phyloP scores from a whole-genome alignment of 352 stramenopile genomes.

The Phytophthora pluvialis region DNA sequence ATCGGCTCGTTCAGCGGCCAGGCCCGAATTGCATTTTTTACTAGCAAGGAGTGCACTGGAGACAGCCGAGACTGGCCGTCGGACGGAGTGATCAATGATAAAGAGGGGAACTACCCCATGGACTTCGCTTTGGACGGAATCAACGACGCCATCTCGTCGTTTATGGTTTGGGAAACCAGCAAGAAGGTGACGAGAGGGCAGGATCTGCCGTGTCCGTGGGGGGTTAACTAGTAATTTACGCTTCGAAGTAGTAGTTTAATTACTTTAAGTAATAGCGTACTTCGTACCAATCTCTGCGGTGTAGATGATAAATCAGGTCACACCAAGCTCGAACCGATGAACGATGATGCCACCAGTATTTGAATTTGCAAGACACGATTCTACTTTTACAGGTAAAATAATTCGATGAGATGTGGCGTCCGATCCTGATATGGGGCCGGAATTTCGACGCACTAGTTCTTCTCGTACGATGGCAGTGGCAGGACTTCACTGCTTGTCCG shows the following conservation, averaged over 20 bases:
- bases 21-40: slow-evolving; percentile 28
- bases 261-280: too few relatives aligned
- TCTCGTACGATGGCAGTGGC: too few relatives aligned
- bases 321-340: too few relatives aligned
- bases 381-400: neutral
- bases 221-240: neutral
- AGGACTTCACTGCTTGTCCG: too few relatives aligned
- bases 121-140: slow-evolving; percentile 27
- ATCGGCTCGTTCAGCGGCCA: slow-evolving; percentile 6
- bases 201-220: slow-evolving; percentile 28
- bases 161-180: slow-evolving; percentile 35
- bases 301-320: too few relatives aligned
- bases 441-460: too few relatives aligned
- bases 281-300: too few relatives aligned
- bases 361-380: neutral
- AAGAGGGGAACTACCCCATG: slow-evolving; percentile 21
- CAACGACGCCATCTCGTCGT: slow-evolving; percentile 32
- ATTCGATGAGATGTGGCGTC: too few relatives aligned
- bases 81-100: slow-evolving; percentile 3
- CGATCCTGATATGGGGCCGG: too few relatives aligned
- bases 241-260: neutral
- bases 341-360: neutral
- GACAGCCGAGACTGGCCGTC: slow-evolving; percentile 12
- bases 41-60: slow-evolving; percentile 15
- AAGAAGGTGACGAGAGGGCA: slow-evolving; percentile 14